Base-by-base conservation (phyloP, 129 eudicot species). In the Tagetes erecta region DNA sequence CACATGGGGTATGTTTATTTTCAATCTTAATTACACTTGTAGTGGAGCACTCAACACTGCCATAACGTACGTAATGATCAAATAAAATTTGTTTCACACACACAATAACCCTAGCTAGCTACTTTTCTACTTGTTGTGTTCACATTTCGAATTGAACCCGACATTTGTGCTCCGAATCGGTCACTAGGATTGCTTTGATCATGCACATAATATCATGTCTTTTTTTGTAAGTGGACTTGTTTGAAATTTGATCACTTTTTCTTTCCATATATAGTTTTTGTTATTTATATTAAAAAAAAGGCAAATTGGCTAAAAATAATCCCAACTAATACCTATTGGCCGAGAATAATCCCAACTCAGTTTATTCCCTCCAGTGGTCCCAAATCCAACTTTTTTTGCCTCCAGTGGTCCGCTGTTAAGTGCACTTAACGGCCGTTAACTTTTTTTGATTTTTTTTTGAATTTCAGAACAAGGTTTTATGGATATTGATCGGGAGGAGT, bases 201-300 rank as follows among this genome's bases (percentile, higher is more conserved):
- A 50, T 62, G 67, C 72, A 70, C 82, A 46, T 72, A 68, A 67
- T 53, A 46, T 53, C 82, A 67, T 53, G 49, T 53, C 82, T 71
- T 68, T 6, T 14, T 35, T 50, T 71, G 42, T 78, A 31, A 63
- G 82, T 78, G 82, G 77, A 71, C 40, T 51, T 64, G 67, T 71
- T 78, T 78, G 73, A 71, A 71, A 50, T 6, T 63, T 70, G 42
- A 65, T 71, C 82, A 60, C 60, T 58, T 62, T 27, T 33, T 40
- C 10, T 70, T 70, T 37, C 20, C 30, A 36, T 46, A 4, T 60
- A 6, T 56, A 9, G 27, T 13, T 45, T 65, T 67, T 36, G n/a
- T 64, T 41, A 10, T 58, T 73, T 3, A 20, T 20, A 20, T 20
- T 20, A 20, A 20, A 20, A 20, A 20, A 20, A 20, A 20, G n/a